phyloP scores from a whole-genome alignment of 164 flowering plant genomes.

The Magnolia sinica region DNA sequence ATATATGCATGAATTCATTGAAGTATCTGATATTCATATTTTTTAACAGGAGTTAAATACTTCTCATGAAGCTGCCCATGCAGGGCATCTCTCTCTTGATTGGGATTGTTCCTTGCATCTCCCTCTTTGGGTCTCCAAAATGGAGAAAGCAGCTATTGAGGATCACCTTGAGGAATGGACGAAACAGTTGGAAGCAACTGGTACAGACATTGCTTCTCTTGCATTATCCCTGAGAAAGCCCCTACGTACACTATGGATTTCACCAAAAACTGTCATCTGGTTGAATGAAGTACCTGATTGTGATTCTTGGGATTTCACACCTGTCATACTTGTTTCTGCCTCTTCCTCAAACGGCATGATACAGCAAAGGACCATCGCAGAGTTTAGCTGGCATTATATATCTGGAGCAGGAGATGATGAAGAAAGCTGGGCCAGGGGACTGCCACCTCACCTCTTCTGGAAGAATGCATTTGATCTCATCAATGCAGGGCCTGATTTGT shows the following conservation, averaged over 20 bases:
- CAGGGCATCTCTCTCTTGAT: constrained; percentile 16
- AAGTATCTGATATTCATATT: not conserved
- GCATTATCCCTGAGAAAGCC: constrained; percentile 67
- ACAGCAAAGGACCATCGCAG: constrained; percentile 61
- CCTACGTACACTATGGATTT: constrained; percentile 89
- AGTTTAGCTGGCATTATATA: constrained; percentile 91
- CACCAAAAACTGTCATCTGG: constrained; percentile 84
- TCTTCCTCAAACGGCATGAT: constrained; percentile 47
- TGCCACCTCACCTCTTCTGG: constrained; percentile 83
- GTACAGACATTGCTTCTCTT: constrained; percentile 78
- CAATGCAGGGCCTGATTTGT: constrained; percentile 62
- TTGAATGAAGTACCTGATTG: constrained; percentile 90
- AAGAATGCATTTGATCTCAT: constrained; percentile 69
- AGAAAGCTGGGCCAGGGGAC: constrained; percentile 95
- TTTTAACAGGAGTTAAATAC: constrained; percentile 27
- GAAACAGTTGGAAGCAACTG: constrained; percentile 61
- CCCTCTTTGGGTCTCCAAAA: constrained; percentile 82
- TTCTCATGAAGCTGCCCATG: constrained; percentile 14
- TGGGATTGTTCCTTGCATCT: constrained; percentile 98
- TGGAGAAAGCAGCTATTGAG: constrained; percentile 69
- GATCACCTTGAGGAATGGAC: constrained; percentile 73
- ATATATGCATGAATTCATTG: not conserved
- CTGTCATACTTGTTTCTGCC: constrained; percentile 78
- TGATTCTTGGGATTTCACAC: constrained; percentile 94
- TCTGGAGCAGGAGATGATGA: constrained; percentile 99